Percentiles rank a stretch among this genome's conserved stretches.
phyloP scores from a whole-genome alignment of 2,329 filamentous ascomycete genomes.

The Curvularia sp. region DNA sequence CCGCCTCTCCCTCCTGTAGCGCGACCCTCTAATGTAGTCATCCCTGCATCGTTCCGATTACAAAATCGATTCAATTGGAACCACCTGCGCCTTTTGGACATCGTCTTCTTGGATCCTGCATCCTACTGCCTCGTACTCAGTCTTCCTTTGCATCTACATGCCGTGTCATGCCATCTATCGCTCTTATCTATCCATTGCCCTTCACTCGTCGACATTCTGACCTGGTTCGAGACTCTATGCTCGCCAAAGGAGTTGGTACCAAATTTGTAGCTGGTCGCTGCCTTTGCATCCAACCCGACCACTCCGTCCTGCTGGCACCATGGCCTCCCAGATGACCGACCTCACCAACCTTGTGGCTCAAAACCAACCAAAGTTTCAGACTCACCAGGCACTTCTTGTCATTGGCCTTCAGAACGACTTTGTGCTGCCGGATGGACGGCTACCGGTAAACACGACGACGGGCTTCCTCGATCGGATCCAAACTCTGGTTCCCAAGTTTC shows the following conservation, averaged over 20 bases:
- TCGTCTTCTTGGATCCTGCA: neutral
- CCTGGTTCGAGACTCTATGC: neutral
- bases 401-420: constrained; percentile 95
- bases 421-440: constrained; percentile 68
- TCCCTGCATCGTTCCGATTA: constrained; percentile 18
- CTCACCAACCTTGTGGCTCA: constrained; percentile 55
- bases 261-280: constrained; percentile 8
- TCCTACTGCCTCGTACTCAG: constrained; percentile 1
- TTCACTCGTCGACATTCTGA: neutral
- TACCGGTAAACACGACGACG: constrained; percentile 69
- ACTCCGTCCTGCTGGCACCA: constrained; percentile 10
- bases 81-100: constrained; percentile 1
- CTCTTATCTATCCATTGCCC: neutral
- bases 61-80: neutral
- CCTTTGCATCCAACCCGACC: constrained; percentile 9
- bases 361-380: constrained; percentile 61
- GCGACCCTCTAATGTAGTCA: constrained; percentile 14
- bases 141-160: neutral
- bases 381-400: constrained; percentile 75
- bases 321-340: constrained; percentile 46
- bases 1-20: constrained; percentile 17
- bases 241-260: neutral
- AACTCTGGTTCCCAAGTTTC: constrained; percentile 73
- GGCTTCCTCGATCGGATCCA: constrained; percentile 73
- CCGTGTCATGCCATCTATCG: neutral